A percentile compares a stretch with the other conserved stretches of the same genome.
These are phyloP conservation scores for Alternaria ventricosa DNA, from an alignment of 2,329 filamentous ascomycete species.

Conservation along the genomic window DNA sequence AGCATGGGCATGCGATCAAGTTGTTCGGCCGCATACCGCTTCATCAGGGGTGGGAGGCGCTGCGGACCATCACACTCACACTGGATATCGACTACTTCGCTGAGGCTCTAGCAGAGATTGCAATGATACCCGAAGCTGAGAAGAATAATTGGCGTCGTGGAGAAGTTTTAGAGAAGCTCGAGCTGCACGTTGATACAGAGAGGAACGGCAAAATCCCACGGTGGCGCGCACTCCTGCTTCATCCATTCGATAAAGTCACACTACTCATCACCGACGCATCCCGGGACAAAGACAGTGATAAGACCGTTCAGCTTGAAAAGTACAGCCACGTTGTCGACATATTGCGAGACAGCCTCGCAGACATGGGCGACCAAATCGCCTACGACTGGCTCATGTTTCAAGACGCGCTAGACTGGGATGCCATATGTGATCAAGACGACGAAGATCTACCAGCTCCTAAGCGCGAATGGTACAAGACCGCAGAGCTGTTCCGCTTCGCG, in stretches of 20 bases:
- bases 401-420: not conserved
- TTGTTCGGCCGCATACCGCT: not conserved
- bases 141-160: not conserved
- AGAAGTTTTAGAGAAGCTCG: not conserved
- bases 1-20: not conserved
- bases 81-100: not conserved
- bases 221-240: not conserved
- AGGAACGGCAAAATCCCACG: accelerated
- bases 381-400: not conserved
- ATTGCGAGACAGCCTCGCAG: not conserved
- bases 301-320: not conserved
- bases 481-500: too few relatives aligned
- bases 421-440: not conserved
- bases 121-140: not conserved
- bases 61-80: not conserved
- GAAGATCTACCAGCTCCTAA: too few relatives aligned
- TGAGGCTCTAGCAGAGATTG: not conserved
- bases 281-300: too few relatives aligned
- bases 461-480: too few relatives aligned
- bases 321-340: not conserved
- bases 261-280: not conserved
- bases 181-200: not conserved
- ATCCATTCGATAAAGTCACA: not conserved
- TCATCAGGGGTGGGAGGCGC: not conserved
- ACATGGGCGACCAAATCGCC: not conserved